phyloP scores from a whole-genome alignment of 208 protist genomes.

The Trypanosoma theileri region DNA sequence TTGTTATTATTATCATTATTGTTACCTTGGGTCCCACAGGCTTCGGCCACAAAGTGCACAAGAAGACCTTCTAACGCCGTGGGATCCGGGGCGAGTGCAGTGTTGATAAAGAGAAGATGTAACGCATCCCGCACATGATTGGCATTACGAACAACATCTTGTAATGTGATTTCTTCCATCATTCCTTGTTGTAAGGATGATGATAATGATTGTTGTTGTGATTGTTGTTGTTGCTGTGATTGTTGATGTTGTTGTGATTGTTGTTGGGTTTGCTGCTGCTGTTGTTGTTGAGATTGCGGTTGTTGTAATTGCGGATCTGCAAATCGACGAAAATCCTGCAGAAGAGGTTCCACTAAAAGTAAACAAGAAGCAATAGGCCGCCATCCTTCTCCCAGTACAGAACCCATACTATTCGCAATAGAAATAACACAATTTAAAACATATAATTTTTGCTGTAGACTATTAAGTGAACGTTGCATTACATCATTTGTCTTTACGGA shows the following conservation, averaged over 20 bases:
- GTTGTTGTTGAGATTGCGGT: background rate
- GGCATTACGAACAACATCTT: constrained; percentile 36
- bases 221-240: constrained; percentile 20
- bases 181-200: constrained; percentile 33
- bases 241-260: constrained; percentile 1
- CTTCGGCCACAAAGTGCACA: constrained; percentile 32
- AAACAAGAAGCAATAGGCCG: constrained; percentile 43
- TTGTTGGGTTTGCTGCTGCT: too few species aligned
- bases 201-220: background rate
- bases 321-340: constrained; percentile 34
- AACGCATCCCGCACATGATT: constrained; percentile 63
- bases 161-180: constrained; percentile 29
- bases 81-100: constrained; percentile 31
- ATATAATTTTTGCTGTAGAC: constrained; percentile 49
- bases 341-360: constrained; percentile 41
- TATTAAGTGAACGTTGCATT: constrained; percentile 7
- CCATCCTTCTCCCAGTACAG: constrained; percentile 50
- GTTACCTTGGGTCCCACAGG: background rate
- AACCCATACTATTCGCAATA: constrained; percentile 49
- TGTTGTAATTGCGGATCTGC: constrained; percentile 36
- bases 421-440: constrained; percentile 62
- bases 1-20: too few species aligned
- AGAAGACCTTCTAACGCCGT: constrained; percentile 38
- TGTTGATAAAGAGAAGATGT: constrained; percentile 50
- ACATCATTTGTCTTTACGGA: background rate